phyloP scores from a whole-genome alignment of 768 basidiomycete genomes.

The Boletus sp. region DNA sequence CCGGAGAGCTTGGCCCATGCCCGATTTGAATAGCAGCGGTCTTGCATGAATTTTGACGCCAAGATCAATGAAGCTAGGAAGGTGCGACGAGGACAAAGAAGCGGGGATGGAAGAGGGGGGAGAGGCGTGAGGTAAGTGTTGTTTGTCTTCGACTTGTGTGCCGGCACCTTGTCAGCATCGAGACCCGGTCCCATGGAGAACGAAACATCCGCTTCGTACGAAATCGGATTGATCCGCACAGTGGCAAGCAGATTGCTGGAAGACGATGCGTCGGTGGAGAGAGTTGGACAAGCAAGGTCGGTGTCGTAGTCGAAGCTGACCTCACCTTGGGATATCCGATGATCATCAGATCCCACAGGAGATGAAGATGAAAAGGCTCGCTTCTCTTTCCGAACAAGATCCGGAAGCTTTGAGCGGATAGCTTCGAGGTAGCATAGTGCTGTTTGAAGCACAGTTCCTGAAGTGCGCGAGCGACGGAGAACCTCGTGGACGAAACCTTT shows the following conservation, averaged over 20 bases:
- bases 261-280: constrained; percentile 3
- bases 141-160: constrained; percentile 12
- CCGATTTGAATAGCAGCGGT: constrained; percentile 89
- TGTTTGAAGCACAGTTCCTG: constrained; percentile 80
- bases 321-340: constrained; percentile 43
- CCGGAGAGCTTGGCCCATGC: constrained; percentile 97
- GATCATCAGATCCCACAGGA: constrained; percentile 41
- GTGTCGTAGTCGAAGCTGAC: constrained; percentile 43
- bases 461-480: constrained; percentile 80
- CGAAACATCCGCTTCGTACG: constrained; percentile 12
- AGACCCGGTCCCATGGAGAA: constrained; percentile 17
- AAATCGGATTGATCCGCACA: constrained; percentile 39
- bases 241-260: constrained; percentile 41
- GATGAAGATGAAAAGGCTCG: constrained; percentile 40
- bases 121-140: constrained; percentile 32
- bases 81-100: constrained; percentile 84
- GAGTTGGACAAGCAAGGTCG: constrained; percentile 26
- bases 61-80: constrained; percentile 88
- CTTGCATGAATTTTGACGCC: constrained; percentile 91
- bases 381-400: constrained; percentile 54
- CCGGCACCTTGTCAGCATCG: constrained; percentile 8
- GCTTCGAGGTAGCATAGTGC: constrained; percentile 88
- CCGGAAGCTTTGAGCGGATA: constrained; percentile 67
- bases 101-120: constrained; percentile 65
- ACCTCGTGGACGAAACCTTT: constrained; percentile 87